Percentiles rank a stretch among this genome's conserved stretches.
Evolutionary conservation across 1,139 yeast genomes (phyloP).

Genomic region (Sugiyamaella xylanicola): DNA sequence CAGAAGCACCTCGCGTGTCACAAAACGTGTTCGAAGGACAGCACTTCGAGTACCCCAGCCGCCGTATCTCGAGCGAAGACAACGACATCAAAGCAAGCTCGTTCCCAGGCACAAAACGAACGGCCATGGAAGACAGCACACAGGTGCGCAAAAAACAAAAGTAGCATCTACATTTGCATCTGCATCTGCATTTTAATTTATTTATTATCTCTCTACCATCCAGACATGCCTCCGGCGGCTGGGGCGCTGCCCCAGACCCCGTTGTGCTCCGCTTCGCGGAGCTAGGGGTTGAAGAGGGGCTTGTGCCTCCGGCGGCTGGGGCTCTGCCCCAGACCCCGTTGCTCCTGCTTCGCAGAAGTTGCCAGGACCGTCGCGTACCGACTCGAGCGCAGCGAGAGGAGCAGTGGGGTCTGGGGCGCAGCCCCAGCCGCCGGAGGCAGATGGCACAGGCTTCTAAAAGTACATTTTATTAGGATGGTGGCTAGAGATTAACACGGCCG

Average conservation of each 20-base stretch:
- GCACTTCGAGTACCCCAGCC: constrained; percentile 42
- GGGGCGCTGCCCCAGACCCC: constrained; percentile 8
- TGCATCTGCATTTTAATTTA: not conserved
- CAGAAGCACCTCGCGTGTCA: constrained; percentile 63
- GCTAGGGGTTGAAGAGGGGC: not conserved
- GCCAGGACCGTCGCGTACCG: not conserved
- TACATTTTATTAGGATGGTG: not conserved
- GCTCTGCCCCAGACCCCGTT: not conserved
- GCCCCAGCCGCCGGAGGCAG: constrained; percentile 17
- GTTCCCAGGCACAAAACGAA: constrained; percentile 32
- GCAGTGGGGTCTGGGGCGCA: not conserved
- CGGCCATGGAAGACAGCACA: constrained; percentile 24
- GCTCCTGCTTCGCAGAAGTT: not conserved
- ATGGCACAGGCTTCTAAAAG: constrained; percentile 6
- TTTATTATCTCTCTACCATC: not conserved
- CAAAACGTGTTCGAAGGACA: constrained; percentile 52
- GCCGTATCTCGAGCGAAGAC: constrained; percentile 46
- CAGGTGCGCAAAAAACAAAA: constrained; percentile 34
- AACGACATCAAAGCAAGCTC: constrained; percentile 42
- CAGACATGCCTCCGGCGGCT: constrained; percentile 5
- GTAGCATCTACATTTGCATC: constrained; percentile 13
- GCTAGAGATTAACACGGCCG: constrained; percentile 14
- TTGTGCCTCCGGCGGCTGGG: not conserved
- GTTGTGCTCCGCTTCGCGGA: not conserved
- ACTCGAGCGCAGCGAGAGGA: not conserved